Evolutionary conservation across 2,329 filamentous ascomycete species (phyloP).

Genomic region (Penicillium sp.): DNA sequence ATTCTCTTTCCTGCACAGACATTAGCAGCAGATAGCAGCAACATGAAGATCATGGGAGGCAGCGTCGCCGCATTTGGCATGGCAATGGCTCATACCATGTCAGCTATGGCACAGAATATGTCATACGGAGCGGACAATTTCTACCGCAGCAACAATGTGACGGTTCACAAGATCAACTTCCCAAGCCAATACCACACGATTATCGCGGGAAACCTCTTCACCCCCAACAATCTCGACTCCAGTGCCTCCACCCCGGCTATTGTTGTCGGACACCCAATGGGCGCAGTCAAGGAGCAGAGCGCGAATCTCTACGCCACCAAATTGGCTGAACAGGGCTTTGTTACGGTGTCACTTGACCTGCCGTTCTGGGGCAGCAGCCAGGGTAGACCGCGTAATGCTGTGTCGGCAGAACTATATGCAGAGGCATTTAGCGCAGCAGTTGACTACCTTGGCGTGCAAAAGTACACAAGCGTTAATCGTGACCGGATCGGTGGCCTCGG

Average conservation of each 20-base stretch:
- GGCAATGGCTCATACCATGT: background rate
- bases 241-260: constrained; percentile 14
- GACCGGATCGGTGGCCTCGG: constrained; percentile 29
- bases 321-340: constrained; percentile 26
- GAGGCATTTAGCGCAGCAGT: constrained; percentile 28
- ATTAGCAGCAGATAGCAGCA: too few species aligned
- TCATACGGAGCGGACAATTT: constrained; percentile 26
- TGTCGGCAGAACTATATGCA: constrained; percentile 23
- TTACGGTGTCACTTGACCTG: constrained; percentile 23
- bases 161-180: constrained; percentile 18
- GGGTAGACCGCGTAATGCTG: constrained; percentile 25
- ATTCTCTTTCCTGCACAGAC: too few species aligned
- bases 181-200: constrained; percentile 15
- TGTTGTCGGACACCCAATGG: constrained; percentile 27
- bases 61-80: constrained; percentile 9
- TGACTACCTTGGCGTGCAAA: constrained; percentile 24
- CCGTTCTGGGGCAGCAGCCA: constrained; percentile 25
- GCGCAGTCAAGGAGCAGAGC: constrained; percentile 28
- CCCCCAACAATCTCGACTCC: constrained; percentile 10
- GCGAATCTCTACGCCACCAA: constrained; percentile 25
- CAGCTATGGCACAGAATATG: constrained; percentile 22
- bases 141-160: constrained; percentile 23
- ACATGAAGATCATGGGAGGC: too few species aligned
- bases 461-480: constrained; percentile 18
- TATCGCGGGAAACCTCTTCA: constrained; percentile 23